Conservation (phyloP, 768 basidiomycete genomes). For the Phlegmacium glaucopus region DNA sequence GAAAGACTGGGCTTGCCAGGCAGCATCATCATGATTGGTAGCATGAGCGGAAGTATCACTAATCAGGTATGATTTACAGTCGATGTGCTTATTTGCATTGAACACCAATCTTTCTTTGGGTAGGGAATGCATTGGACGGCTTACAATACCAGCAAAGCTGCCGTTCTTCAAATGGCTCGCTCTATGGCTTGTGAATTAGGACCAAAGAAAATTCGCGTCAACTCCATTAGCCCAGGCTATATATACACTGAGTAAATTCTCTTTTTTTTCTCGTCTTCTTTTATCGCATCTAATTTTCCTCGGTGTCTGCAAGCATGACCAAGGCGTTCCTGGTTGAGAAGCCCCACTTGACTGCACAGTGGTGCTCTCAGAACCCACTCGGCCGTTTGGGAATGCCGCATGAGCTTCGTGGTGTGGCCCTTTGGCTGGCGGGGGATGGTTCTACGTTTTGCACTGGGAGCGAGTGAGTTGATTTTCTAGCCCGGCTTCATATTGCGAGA, state of each 20-base stretch:
- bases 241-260: conserved; percentile 56
- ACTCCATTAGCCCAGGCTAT: conserved; percentile 69
- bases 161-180: conserved; percentile 77
- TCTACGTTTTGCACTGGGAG: conserved; percentile 72
- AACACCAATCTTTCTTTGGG: neutral
- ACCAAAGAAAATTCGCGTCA: conserved; percentile 62
- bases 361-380: conserved; percentile 60
- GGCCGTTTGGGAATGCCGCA: conserved; percentile 64
- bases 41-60: conserved; percentile 60
- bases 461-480: conserved; percentile 40
- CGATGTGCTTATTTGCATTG: neutral
- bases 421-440: conserved; percentile 69
- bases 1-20: conserved; percentile 41
- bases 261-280: neutral
- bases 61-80: conserved; percentile 31
- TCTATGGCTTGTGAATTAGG: conserved; percentile 79
- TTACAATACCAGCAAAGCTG: conserved; percentile 73
- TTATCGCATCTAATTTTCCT: too few relatives aligned
- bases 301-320: conserved; percentile 24
- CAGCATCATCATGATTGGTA: conserved; percentile 57
- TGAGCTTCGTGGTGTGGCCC: conserved; percentile 62
- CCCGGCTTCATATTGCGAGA: too few relatives aligned
- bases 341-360: conserved; percentile 51
- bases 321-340: conserved; percentile 36
- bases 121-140: conserved; percentile 58